Evolutionary conservation across 2,329 filamentous ascomycete species (phyloP).

Genomic region (Hypoxylon sp.): DNA sequence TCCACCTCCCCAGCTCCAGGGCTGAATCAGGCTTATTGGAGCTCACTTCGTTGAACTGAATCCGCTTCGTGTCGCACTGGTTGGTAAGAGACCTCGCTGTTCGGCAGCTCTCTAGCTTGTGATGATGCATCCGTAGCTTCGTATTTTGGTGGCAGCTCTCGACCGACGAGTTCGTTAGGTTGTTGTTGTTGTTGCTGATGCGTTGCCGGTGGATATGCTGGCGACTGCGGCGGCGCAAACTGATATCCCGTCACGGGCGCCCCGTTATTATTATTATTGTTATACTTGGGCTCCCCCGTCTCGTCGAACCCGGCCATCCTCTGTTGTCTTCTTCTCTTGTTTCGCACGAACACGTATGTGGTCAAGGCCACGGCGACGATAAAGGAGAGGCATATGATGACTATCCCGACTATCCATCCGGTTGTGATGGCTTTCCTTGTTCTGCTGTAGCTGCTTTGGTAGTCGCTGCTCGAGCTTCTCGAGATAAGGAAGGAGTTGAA

Average conservation of each 20-base stretch:
- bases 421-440: slow-evolving; percentile 12
- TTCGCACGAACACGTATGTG: slow-evolving; percentile 11
- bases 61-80: not conserved
- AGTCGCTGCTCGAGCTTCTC: not conserved
- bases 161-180: too few relatives aligned
- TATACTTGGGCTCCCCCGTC: too few relatives aligned
- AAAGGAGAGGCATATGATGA: slow-evolving; percentile 2
- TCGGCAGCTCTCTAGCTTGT: slow-evolving; percentile 2
- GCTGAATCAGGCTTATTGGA: too few relatives aligned
- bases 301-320: too few relatives aligned
- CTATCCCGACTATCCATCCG: slow-evolving; percentile 32
- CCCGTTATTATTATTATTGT: too few relatives aligned
- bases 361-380: not conserved
- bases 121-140: slow-evolving; percentile 13
- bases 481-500: too few relatives aligned
- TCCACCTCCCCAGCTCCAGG: too few relatives aligned
- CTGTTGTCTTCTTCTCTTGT: slow-evolving; percentile 9
- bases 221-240: too few relatives aligned
- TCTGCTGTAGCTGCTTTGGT: slow-evolving; percentile 6
- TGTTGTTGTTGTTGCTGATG: too few relatives aligned
- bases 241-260: too few relatives aligned
- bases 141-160: slow-evolving; percentile 3
- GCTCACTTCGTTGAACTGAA: slow-evolving; percentile 2
- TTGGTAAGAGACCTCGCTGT: slow-evolving; percentile 6
- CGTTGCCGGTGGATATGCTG: too few relatives aligned